These are phyloP conservation scores for Phytophthora podocarpi DNA, from an alignment of 352 stramenopile species.

Conservation along the genomic window DNA sequence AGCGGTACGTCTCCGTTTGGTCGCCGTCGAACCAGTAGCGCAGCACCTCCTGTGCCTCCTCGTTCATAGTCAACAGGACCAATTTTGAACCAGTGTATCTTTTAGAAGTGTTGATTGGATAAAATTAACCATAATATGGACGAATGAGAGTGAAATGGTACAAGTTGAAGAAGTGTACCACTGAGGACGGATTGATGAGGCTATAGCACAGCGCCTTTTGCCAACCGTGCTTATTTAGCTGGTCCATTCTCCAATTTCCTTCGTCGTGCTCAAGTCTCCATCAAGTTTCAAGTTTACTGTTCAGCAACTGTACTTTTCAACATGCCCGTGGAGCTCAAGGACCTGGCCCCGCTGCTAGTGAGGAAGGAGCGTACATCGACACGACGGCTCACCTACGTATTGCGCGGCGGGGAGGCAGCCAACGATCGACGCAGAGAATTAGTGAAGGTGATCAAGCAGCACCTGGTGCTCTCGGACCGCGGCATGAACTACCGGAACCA, in stretches of 20 bases:
- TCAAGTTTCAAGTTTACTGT: no score
- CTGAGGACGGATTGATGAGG: no score
- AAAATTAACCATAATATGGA: neutral
- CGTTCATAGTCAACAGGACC: constrained; percentile 17
- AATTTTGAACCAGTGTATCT: constrained; percentile 22
- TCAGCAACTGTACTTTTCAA: no score
- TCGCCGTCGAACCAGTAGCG: constrained; percentile 71
- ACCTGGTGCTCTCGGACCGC: constrained; percentile 34
- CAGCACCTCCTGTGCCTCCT: constrained; percentile 48
- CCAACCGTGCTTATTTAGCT: no score
- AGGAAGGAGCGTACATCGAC: constrained; percentile 34
- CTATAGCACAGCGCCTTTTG: no score
- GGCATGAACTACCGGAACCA: constrained; percentile 39
- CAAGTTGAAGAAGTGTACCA: constrained; percentile 25
- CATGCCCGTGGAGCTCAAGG: constrained; percentile 29
- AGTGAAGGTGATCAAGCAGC: constrained; percentile 24
- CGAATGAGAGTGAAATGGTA: constrained; percentile 17
- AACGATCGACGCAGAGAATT: constrained; percentile 27
- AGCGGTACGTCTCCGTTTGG: constrained; percentile 50
- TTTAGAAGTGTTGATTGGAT: constrained; percentile 1
- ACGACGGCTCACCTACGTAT: constrained; percentile 13
- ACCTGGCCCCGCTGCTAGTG: constrained; percentile 29
- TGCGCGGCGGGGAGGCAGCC: constrained; percentile 15
- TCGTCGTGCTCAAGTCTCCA: no score
- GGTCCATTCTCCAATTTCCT: no score